Base-by-base conservation (phyloP, 257 asterid species). In the Leptodermis oblonga region DNA sequence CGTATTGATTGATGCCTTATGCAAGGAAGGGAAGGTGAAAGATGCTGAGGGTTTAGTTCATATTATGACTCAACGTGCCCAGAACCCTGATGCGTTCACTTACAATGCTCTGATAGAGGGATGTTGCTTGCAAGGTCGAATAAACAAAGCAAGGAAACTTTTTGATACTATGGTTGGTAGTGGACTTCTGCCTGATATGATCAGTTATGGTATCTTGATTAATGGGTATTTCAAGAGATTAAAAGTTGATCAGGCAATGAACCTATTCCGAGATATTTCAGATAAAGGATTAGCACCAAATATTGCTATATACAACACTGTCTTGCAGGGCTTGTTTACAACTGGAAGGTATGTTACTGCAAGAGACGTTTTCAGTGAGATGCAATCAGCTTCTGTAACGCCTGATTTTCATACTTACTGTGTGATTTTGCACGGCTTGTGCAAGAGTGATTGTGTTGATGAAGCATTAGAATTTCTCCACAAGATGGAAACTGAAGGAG, bases 321-420 rank as follows among this genome's bases (percentile, higher is more conserved):
- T 80, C 51, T 59, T 73, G 62, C 81, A 70, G 63, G 79, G 84
- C 26, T 58, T 80, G 62, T 80, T 80, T 73, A 53, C 31, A 43
- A 51, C 53, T 8, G 58, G 74, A 15, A 76, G 84, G 58, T 72
- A 37, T 74, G 59, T 45, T 28, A 25, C 48, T 54, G 79, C 79
- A 3, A 51, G 62, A 51, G 55, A 65, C 2, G 42, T 65, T 28
- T 45, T 45, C 28, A 18, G 56, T 45, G 70, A 43, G 59, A 45
- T 65, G 70, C 70, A 46, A 65, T 65, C 70, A 43, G 41, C 58
- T 45, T 14, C 43, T 45, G 17, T 30, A 30, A 26, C 18, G 45
- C 58, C 42, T 6, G 59, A 65, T 65, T 65, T 65, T 28, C 70
- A 65, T 65, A 46, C 49, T 36, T 76, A 30, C 39, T 77, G 49